Evolutionary conservation across 768 basidiomycete genomes (phyloP), one percentile per base, ranked within the genome.

Genomic region (Collybiopsis luxurians): DNA sequence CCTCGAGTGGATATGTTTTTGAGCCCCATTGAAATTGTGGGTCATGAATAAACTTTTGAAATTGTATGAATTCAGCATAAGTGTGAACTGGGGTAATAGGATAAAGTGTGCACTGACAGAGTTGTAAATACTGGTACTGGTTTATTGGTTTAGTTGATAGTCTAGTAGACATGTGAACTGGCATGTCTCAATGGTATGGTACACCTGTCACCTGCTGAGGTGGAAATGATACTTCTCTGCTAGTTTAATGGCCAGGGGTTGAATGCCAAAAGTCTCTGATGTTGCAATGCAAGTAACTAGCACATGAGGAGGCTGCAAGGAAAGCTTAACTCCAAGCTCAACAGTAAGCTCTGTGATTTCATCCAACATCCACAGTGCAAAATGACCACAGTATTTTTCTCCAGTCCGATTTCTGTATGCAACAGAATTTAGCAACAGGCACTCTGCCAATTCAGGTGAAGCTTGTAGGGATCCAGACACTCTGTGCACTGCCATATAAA

Each of bases 241-340:
- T 9, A 59, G 44, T 24, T 7, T 9, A 12, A 53, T 30, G 0
- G 57, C 43, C 7, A 60, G 56, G 13, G 59, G 62, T 4, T 60
- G 46, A 19, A 63, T 55, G 2, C 62, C 59, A 38, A 63, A 63
- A 0, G 57, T 45, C 23, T 62, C 58, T n/a, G 56, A 48, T 1
- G 62, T 63, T 3, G 59, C 60, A 23, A 63, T 63, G n/a, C 59
- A 40, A 2, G 62, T 63, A 2, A 59, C 62, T 17, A 63, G 62
- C 11, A 63, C 36, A 21, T 34, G 46, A 1, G 62, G 62, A 15
- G 40, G 42, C 4, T 46, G 62, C n/a, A 63, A 60, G 2, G 62
- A 56, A 11, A 59, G 59, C 19, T 26, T 19, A 0, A 58, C 36
- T 19, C 49, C 56, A 1, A 63, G 27, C 17, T 19, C 21, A 23